Percentiles rank a stretch among this genome's conserved stretches.
Conservation (phyloP, 169 alveolate species). For the Plasmodium reichenowi region DNA sequence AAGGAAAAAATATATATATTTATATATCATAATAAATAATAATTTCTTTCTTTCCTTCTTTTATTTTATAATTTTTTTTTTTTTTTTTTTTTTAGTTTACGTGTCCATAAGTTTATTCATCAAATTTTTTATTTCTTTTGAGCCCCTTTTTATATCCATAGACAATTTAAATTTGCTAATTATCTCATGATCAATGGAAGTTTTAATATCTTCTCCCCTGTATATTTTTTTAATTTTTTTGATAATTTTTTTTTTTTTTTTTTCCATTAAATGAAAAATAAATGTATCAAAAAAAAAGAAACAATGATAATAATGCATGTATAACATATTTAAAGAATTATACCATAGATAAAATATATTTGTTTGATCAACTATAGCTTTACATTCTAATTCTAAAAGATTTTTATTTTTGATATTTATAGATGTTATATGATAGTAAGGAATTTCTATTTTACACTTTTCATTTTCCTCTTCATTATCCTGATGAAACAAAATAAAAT, state of each 20-base stretch:
- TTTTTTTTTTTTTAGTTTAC: slow-evolving; percentile 19
- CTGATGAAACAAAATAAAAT: slow-evolving; percentile 1
- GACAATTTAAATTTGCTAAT: slow-evolving; percentile 53
- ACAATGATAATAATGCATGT: background rate
- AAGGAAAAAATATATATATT: background rate
- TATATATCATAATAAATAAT: background rate
- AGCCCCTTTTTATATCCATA: slow-evolving; percentile 20
- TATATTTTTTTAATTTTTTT: background rate
- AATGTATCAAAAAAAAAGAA: background rate
- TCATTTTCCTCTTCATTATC: slow-evolving; percentile 66
- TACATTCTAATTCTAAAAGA: slow-evolving; percentile 37
- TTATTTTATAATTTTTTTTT: slow-evolving; percentile 10
- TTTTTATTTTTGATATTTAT: slow-evolving; percentile 16
- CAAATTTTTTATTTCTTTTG: slow-evolving; percentile 30
- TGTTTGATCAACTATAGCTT: slow-evolving; percentile 67
- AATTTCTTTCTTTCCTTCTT: background rate
- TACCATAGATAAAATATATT: slow-evolving; percentile 73
- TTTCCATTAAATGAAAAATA: too few species aligned
- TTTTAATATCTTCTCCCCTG: slow-evolving; percentile 69
- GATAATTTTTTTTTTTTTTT: background rate
- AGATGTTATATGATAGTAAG: slow-evolving; percentile 62
- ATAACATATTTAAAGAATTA: background rate
- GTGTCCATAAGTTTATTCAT: slow-evolving; percentile 23
- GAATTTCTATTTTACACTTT: slow-evolving; percentile 72
- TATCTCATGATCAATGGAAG: slow-evolving; percentile 49